Evolutionary conservation across 805 yeast genomes (phyloP).

Genomic region (Diddensiella transvaalensis): DNA sequence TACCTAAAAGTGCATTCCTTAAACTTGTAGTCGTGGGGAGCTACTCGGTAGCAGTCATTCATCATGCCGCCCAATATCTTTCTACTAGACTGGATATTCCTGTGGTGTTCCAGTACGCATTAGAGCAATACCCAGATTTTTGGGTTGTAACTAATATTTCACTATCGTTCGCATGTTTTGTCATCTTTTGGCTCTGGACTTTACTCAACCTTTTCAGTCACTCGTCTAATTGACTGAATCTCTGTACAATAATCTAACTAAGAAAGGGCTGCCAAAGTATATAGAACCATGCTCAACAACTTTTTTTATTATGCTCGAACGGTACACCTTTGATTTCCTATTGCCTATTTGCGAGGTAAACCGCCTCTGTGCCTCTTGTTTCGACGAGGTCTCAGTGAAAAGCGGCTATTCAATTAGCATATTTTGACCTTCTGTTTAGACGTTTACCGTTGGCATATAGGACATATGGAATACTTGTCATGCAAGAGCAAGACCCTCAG

Average conservation of each 20-base stretch:
- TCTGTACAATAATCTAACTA: too few species aligned
- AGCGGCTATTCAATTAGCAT: slow-evolving; percentile 42
- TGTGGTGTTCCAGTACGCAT: slow-evolving; percentile 36
- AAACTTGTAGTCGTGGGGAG: slow-evolving; percentile 48
- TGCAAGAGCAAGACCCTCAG: slow-evolving; percentile 45
- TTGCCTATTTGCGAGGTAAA: too few species aligned
- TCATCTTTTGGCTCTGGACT: slow-evolving; percentile 76
- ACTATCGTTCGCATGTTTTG: slow-evolving; percentile 72
- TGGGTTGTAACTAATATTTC: slow-evolving; percentile 78
- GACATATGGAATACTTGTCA: slow-evolving; percentile 54
- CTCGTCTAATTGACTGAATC: not conserved
- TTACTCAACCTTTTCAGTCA: not conserved
- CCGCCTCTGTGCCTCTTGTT: too few species aligned
- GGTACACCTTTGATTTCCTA: too few species aligned
- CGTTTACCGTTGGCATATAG: slow-evolving; percentile 49
- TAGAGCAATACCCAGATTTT: slow-evolving; percentile 64
- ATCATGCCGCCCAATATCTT: slow-evolving; percentile 54
- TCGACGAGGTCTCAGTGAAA: too few species aligned
- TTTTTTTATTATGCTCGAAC: too few species aligned
- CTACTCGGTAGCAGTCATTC: slow-evolving; percentile 46
- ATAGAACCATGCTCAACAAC: too few species aligned
- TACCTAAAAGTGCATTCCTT: slow-evolving; percentile 52
- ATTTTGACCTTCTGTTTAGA: slow-evolving; percentile 50
- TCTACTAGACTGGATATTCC: slow-evolving; percentile 38
- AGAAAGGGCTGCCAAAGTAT: too few species aligned